Evolutionary conservation across 306 rosid species (phyloP).

Genomic region (Gastrolobium bilobum): DNA sequence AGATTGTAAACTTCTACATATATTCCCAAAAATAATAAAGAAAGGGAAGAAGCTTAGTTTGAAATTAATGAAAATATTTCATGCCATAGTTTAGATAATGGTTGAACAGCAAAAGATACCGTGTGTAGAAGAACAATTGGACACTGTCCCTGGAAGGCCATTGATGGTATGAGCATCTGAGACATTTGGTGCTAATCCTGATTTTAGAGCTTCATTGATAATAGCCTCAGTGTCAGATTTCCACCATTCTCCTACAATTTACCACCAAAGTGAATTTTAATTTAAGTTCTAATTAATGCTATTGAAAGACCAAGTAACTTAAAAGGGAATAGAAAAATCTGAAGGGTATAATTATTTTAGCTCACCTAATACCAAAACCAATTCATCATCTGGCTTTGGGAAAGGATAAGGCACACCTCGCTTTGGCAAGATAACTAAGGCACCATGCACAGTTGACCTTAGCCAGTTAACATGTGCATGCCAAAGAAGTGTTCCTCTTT

Average conservation of each 20-base stretch:
- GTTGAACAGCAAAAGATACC: conserved; percentile 43
- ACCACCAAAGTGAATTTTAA: not conserved
- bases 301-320: not conserved
- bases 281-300: not conserved
- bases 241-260: conserved; percentile 92
- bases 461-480: conserved; percentile 94
- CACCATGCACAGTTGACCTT: conserved; percentile 90
- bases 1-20: conserved; percentile 66
- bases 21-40: not conserved
- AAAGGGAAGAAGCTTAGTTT: not conserved
- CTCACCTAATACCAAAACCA: conserved; percentile 75
- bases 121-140: conserved; percentile 73
- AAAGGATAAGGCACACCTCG: conserved; percentile 90
- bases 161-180: conserved; percentile 94
- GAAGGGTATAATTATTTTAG: not conserved
- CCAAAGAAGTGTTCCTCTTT: conserved; percentile 92
- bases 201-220: conserved; percentile 79
- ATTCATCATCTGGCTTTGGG: conserved; percentile 82
- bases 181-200: conserved; percentile 89
- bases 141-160: conserved; percentile 77
- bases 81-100: not conserved
- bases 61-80: not conserved
- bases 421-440: conserved; percentile 84
- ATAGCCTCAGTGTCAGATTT: conserved; percentile 90
- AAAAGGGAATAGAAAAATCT: not conserved